Evolutionary conservation across 1,284 basidiomycete species (phyloP), one percentile per base, ranked within the genome.

Genomic region (Sphagnurus paluster): DNA sequence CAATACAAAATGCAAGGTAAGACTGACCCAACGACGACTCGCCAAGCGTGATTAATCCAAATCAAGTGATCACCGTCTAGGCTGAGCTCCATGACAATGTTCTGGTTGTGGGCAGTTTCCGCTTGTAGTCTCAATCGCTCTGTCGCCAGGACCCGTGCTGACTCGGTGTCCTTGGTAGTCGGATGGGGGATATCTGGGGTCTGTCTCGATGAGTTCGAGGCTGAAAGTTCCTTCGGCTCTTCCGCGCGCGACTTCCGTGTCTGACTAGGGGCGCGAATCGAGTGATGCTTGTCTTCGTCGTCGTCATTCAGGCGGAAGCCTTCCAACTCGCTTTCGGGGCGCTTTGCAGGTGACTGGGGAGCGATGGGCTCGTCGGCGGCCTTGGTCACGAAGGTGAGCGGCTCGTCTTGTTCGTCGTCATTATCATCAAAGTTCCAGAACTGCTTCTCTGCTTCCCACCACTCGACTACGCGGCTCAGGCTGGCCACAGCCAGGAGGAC

Each of bases 361-460:
- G 69, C 58, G 5, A 63, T 61, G 14, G 69, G 67, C 49, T 87
- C 84, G 39, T 84, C 82, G 3, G 79, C 79, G 1, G 91, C 84
- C 61, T 94, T 94, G 61, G 92, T 84, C 46, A 97, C 90, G 61
- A 96, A 96, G 51, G 86, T 80, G 44, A 96, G 73, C 1, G 90
- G 90, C 56, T 97, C 94, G 42, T 94, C 91, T 60, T 84, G 78
- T 59, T 95, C 93, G 49, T 87, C 84, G 44, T 93, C 90, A 50
- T 95, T 90, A 50, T 96, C 93, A 62, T 95, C 90, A 62, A 98
- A 98, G 61, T 98, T 98, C 97, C 97, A 99, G 68, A 99, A 99
- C 53, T 95, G 93, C 62, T 96, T 96, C 72, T 99, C 97, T n/a
- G 96, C 96, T 65, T 98, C 93, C 96, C 96, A 99, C 97, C 97